A percentile compares a stretch with the other conserved stretches of the same genome.
These are phyloP conservation scores for Beta macrorhiza DNA, from an alignment of 179 eudicot species.

Conservation along the genomic window DNA sequence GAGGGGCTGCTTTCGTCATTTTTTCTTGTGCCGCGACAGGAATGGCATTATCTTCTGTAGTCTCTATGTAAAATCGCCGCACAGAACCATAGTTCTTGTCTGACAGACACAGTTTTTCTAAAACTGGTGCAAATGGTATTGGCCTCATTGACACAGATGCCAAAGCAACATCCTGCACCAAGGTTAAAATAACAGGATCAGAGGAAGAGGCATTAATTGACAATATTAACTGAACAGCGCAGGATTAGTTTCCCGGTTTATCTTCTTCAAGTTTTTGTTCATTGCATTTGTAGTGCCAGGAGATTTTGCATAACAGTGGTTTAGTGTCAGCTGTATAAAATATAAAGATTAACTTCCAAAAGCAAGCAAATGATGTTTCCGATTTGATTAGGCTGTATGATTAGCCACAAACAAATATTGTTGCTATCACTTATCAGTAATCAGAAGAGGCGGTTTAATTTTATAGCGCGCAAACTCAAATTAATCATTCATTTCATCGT, in stretches of 20 bases:
- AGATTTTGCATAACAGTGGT: not conserved
- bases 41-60: conserved; percentile 75
- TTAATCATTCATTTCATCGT: no score
- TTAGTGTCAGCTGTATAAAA: not conserved
- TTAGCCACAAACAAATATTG: not conserved
- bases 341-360: not conserved
- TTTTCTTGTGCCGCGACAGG: conserved; percentile 57
- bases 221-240: not conserved
- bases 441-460: not conserved
- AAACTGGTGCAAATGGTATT: conserved; percentile 77
- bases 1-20: conserved; percentile 66
- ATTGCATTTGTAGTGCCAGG: not conserved
- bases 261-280: not conserved
- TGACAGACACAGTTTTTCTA: conserved; percentile 73
- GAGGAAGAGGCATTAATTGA: not conserved
- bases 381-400: not conserved
- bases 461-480: no score
- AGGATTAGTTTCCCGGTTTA: no score
- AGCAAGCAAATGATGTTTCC: not conserved
- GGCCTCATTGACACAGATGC: conserved; percentile 95
- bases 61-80: conserved; percentile 73
- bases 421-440: not conserved
- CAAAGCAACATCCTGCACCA: conserved; percentile 70
- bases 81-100: conserved; percentile 64
- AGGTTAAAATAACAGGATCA: conserved; percentile 13